Evolutionary conservation across 1,284 basidiomycete species (phyloP).

Genomic region (Microbotryum intermedium): DNA sequence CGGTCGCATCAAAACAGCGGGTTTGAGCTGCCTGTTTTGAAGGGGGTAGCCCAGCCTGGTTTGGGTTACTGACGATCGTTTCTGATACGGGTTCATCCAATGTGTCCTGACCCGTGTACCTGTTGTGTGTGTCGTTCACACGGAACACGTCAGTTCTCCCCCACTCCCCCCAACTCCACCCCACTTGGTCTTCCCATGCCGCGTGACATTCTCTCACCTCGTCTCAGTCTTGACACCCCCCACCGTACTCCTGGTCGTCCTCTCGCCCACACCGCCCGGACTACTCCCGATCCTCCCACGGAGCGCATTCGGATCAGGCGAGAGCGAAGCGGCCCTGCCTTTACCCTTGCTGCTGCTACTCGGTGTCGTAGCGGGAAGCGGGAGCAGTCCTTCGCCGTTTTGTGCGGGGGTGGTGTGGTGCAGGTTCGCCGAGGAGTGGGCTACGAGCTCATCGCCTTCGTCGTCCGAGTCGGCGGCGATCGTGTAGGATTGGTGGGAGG

Average conservation of each 20-base stretch:
- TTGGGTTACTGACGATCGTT: constrained; percentile 66
- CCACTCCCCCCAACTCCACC: neutral
- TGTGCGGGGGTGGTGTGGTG: no score
- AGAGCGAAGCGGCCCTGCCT: constrained; percentile 1
- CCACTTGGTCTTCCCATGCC: no score
- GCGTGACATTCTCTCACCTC: constrained; percentile 48
- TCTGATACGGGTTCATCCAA: constrained; percentile 81
- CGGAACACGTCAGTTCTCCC: neutral
- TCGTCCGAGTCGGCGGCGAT: constrained; percentile 19
- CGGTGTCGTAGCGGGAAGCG: constrained; percentile 3
- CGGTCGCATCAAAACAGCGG: neutral
- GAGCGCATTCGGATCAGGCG: neutral
- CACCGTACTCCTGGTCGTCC: constrained; percentile 37
- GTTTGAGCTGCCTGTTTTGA: neutral
- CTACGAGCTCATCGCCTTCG: constrained; percentile 25
- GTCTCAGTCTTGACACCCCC: constrained; percentile 81
- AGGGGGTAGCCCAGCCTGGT: neutral
- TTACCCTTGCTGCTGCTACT: constrained; percentile 12
- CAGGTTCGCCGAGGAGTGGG: constrained; percentile 2
- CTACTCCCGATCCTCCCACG: constrained; percentile 20
- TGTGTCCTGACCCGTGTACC: constrained; percentile 66
- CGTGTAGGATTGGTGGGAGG: constrained; percentile 12
- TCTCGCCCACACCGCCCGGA: neutral
- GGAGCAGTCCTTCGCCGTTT: constrained; percentile 3
- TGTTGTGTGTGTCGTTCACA: constrained; percentile 33